These are phyloP conservation scores for Casuarina cunninghamiana DNA, from an alignment of 306 rosid genomes.

Conservation along the genomic window DNA sequence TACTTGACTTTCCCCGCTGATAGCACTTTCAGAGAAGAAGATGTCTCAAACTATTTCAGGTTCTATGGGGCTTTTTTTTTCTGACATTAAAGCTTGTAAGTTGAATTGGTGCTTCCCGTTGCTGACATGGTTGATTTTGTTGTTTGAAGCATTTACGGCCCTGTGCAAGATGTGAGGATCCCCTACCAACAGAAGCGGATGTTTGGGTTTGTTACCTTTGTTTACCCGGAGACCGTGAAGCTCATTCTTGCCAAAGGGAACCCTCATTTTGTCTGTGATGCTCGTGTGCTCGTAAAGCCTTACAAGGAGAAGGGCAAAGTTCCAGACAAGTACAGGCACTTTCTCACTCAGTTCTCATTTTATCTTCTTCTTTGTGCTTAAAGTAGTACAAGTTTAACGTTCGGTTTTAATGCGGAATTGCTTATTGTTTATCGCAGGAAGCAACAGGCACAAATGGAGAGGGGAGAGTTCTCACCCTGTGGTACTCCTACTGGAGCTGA, in stretches of 20 bases:
- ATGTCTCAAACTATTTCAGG: conserved; percentile 97
- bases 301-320: conserved; percentile 99
- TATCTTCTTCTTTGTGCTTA: neutral
- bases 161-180: conserved; percentile 98
- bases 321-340: conserved; percentile 92
- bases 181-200: conserved; percentile 98
- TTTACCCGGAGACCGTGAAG: conserved; percentile 91
- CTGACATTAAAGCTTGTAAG: neutral
- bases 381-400: neutral
- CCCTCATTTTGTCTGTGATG: conserved; percentile 98
- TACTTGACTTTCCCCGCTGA: conserved; percentile 98
- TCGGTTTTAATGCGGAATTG: conserved; percentile 4
- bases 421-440: conserved; percentile 56
- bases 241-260: conserved; percentile 88
- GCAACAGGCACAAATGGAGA: conserved; percentile 69
- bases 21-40: conserved; percentile 96
- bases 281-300: conserved; percentile 96
- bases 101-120: neutral
- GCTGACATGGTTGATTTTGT: conserved; percentile 5
- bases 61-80: conserved; percentile 14
- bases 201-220: conserved; percentile 96
- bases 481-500: conserved; percentile 90
- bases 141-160: conserved; percentile 75
- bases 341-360: conserved; percentile 20
- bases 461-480: conserved; percentile 91